These are phyloP conservation scores for Rhodotorula paludigena DNA, from an alignment of 768 basidiomycete genomes.

Conservation along the genomic window DNA sequence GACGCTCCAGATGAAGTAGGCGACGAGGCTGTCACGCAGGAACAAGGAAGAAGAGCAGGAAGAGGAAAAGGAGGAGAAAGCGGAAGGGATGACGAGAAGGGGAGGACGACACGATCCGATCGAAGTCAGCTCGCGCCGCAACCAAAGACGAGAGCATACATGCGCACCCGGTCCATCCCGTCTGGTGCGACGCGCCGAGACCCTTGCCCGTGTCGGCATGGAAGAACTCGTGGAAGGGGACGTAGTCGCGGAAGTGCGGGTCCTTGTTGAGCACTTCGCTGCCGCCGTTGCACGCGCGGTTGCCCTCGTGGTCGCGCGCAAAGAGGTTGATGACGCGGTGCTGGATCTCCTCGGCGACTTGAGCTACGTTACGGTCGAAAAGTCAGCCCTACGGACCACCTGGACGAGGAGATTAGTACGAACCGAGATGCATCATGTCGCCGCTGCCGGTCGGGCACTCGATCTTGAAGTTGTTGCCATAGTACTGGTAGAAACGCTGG, in stretches of 20 bases:
- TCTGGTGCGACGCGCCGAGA: slow-evolving; percentile 95
- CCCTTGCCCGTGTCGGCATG: slow-evolving; percentile 88
- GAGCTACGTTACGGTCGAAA: slow-evolving; percentile 63
- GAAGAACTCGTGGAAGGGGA: slow-evolving; percentile 98
- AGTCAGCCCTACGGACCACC: too few relatives aligned
- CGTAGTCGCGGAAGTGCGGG: slow-evolving; percentile 92
- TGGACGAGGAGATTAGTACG: too few relatives aligned
- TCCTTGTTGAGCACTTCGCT: slow-evolving; percentile 80
- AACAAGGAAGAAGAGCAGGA: slow-evolving; percentile 41
- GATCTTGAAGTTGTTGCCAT: slow-evolving; percentile 81
- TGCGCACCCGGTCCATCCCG: slow-evolving; percentile 68
- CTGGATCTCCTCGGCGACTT: slow-evolving; percentile 94
- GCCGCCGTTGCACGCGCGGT: slow-evolving; percentile 86
- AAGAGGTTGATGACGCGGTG: slow-evolving; percentile 99
- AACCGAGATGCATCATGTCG: too few relatives aligned
- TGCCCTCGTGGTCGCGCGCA: slow-evolving; percentile 75
- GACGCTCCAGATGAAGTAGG: slow-evolving; percentile 40
- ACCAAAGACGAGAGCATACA: not conserved
- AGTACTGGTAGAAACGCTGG: slow-evolving; percentile 96
- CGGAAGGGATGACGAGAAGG: not conserved
- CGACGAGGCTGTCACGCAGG: slow-evolving; percentile 53
- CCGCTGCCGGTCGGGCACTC: too few relatives aligned
- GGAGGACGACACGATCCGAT: not conserved
- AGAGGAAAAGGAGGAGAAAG: not conserved
- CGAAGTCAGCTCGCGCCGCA: not conserved